Evolutionary conservation across 345 rosid species (phyloP).

Genomic region (Boechera stricta): DNA sequence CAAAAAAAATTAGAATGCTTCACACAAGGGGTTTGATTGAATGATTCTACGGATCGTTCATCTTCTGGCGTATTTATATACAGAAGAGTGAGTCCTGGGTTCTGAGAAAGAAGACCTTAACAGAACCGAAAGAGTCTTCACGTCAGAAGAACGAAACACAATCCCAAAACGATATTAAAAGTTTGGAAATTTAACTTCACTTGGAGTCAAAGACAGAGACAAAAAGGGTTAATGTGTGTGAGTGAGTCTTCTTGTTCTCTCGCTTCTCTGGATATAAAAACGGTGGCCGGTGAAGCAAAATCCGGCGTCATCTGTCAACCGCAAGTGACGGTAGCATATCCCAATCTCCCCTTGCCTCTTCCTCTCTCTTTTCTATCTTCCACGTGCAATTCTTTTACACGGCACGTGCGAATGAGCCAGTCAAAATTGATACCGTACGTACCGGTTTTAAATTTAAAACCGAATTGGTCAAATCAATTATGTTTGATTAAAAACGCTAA

Average conservation of each 20-base stretch:
- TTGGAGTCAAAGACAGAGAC: not conserved
- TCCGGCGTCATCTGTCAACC: slow-evolving; percentile 43
- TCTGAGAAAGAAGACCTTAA: slow-evolving; percentile 26
- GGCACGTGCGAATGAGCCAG: slow-evolving; percentile 33
- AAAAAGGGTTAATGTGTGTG: not conserved
- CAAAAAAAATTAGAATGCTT: not conserved
- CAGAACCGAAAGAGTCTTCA: slow-evolving; percentile 28
- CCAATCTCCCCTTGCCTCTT: slow-evolving; percentile 12
- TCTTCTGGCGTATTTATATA: slow-evolving; percentile 2
- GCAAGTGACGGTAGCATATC: slow-evolving; percentile 38
- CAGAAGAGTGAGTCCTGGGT: slow-evolving; percentile 14
- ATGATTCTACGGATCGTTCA: slow-evolving; percentile 40
- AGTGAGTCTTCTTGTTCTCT: not conserved
- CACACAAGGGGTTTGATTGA: not conserved
- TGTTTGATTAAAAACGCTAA: not conserved
- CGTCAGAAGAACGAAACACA: slow-evolving; percentile 11
- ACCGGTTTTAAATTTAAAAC: slow-evolving; percentile 30
- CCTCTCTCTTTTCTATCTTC: not conserved
- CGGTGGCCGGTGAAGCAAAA: slow-evolving; percentile 37
- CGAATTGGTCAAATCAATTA: slow-evolving; percentile 12
- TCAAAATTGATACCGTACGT: slow-evolving; percentile 6
- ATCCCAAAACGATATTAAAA: slow-evolving; percentile 14
- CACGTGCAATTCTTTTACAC: slow-evolving; percentile 31
- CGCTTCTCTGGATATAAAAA: not conserved
- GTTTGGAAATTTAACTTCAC: not conserved